These are phyloP conservation scores for Lactarius deliciosus DNA, from an alignment of 768 basidiomycete species.

Conservation along the genomic window DNA sequence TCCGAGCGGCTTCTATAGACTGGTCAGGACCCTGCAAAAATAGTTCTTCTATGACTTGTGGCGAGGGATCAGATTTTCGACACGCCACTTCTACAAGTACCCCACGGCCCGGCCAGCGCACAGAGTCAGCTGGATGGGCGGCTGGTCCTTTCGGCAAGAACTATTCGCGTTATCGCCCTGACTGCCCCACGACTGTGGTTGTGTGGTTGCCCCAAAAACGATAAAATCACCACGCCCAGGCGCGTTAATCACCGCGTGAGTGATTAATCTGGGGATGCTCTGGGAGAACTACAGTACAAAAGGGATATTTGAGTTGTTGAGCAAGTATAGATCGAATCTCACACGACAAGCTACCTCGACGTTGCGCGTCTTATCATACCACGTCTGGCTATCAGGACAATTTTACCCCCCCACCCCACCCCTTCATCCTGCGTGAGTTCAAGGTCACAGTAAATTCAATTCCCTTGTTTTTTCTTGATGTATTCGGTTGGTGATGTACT, in stretches of 20 bases:
- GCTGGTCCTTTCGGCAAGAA: not conserved
- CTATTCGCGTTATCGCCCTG: conserved; percentile 25
- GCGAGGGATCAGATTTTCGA: conserved; percentile 21
- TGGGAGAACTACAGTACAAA: not conserved
- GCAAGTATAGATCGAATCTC: not conserved
- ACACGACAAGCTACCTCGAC: conserved; percentile 7
- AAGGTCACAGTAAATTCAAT: not conserved
- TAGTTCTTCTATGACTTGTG: conserved; percentile 16
- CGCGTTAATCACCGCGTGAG: conserved; percentile 19
- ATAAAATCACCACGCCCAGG: conserved; percentile 11
- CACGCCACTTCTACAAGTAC: conserved; percentile 5
- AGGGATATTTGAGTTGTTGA: not conserved
- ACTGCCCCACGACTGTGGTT: conserved; percentile 1
- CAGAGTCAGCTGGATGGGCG: conserved; percentile 14
- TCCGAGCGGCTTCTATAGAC: conserved; percentile 7
- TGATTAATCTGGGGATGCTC: conserved; percentile 7
- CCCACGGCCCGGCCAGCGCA: conserved; percentile 14
- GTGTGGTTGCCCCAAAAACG: not conserved
- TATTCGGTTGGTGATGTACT: not conserved
- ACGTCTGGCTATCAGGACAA: not conserved
- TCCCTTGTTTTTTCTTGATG: not conserved
- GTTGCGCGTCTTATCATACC: not conserved
- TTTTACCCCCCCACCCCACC: not conserved
- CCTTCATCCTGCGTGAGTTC: not conserved
- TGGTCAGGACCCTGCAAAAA: conserved; percentile 17